These are phyloP conservation scores for Trametes elegans DNA, from an alignment of 768 basidiomycete genomes.

Conservation along the genomic window DNA sequence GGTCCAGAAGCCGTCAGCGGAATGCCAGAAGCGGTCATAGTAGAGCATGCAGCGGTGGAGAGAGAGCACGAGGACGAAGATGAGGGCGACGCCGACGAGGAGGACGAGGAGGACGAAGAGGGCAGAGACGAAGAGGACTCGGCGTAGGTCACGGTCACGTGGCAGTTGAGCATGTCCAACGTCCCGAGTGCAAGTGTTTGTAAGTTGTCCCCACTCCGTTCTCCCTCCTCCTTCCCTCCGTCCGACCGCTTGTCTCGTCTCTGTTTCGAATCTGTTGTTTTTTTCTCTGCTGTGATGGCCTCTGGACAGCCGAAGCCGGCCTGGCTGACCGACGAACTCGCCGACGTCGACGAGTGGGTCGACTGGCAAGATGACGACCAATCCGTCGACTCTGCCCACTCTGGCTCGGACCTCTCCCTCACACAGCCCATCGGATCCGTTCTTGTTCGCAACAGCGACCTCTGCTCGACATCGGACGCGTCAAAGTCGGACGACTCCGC, in stretches of 20 bases:
- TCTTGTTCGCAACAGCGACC: constrained; percentile 35
- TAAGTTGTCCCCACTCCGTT: no score
- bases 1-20: no score
- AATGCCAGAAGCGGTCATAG: no score
- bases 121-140: no score
- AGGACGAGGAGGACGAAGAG: no score
- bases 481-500: constrained; percentile 34
- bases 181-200: no score
- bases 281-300: constrained; percentile 10
- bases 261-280: neutral
- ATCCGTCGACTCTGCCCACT: constrained; percentile 30
- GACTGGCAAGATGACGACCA: constrained; percentile 52
- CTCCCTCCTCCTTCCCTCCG: neutral
- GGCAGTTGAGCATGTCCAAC: no score
- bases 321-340: constrained; percentile 88
- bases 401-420: constrained; percentile 31
- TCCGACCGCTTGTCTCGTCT: neutral
- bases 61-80: no score
- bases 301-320: constrained; percentile 44
- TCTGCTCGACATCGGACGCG: constrained; percentile 22
- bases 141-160: no score
- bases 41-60: no score
- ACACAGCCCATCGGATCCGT: constrained; percentile 55
- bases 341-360: constrained; percentile 77
- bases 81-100: no score